Percentiles rank a stretch among this genome's conserved stretches.
These are phyloP conservation scores for Aspergillus sp. DNA, from an alignment of 2,329 filamentous ascomycete genomes.

Conservation along the genomic window DNA sequence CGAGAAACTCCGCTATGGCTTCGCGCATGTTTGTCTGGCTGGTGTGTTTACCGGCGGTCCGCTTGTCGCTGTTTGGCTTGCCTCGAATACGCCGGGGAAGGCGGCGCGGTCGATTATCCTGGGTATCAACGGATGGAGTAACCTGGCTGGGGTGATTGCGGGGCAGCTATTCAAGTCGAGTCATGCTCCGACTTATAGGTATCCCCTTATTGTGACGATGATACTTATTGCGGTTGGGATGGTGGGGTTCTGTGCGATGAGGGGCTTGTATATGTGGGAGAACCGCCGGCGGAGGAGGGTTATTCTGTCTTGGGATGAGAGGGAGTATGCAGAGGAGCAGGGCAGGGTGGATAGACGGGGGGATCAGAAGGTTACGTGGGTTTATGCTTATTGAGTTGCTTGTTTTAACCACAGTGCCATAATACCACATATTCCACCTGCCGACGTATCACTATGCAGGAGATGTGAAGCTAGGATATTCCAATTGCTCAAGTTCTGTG, in stretches of 20 bases:
- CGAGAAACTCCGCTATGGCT: slow-evolving; percentile 10
- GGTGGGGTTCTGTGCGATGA: neutral
- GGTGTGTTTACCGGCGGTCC: slow-evolving; percentile 12
- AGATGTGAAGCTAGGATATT: too few species aligned
- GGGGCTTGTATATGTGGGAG: slow-evolving; percentile 4
- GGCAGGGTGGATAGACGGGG: neutral
- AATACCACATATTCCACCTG: too few species aligned
- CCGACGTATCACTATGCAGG: too few species aligned
- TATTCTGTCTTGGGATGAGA: neutral
- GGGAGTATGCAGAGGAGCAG: neutral
- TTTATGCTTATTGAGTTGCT: slow-evolving; percentile 6
- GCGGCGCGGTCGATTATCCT: neutral
- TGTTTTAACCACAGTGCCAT: too few species aligned
- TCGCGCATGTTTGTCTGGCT: slow-evolving; percentile 14
- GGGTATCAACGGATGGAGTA: slow-evolving; percentile 9
- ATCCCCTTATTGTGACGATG: slow-evolving; percentile 8
- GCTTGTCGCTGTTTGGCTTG: slow-evolving; percentile 7
- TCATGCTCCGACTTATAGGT: slow-evolving; percentile 1
- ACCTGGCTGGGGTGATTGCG: slow-evolving; percentile 8
- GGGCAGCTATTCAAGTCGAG: slow-evolving; percentile 5
- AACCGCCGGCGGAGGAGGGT: neutral
- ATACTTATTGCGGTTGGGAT: slow-evolving; percentile 7
- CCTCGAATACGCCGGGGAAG: neutral
- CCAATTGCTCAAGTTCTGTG: too few species aligned
- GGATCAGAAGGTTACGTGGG: neutral